Conservation (phyloP, 148 eudicot genomes). For the Rhododendron williamsianum region DNA sequence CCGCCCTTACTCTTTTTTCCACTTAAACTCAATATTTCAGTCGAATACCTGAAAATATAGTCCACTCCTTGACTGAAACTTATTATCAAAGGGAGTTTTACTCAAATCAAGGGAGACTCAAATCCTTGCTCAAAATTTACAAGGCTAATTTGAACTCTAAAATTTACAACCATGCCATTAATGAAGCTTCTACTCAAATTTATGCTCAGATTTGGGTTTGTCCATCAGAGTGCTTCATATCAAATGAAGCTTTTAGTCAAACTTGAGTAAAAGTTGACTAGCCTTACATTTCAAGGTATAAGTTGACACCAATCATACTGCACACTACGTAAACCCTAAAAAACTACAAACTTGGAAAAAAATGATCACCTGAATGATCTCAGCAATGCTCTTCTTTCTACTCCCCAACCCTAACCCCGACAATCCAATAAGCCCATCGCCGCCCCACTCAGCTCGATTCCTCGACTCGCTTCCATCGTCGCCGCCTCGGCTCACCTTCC, state of each 20-base stretch:
- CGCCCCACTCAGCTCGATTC: constrained; percentile 49
- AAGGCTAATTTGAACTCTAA: too few species aligned
- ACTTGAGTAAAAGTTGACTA: background rate
- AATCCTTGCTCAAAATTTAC: background rate
- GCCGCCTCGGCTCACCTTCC: constrained; percentile 29
- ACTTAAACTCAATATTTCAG: background rate
- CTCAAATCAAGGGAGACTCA: background rate
- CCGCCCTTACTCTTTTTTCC: background rate
- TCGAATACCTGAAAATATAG: background rate
- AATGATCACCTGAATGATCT: constrained; percentile 59
- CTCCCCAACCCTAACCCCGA: constrained; percentile 67
- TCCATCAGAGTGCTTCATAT: background rate
- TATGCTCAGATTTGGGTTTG: background rate
- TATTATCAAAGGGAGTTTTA: background rate
- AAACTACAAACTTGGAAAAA: background rate
- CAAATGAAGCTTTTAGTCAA: background rate
- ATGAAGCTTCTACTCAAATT: background rate
- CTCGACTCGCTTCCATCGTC: constrained; percentile 18
- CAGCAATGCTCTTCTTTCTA: constrained; percentile 72
- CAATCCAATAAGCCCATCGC: constrained; percentile 65
- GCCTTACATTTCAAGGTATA: background rate
- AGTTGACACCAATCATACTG: background rate
- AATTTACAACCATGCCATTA: background rate
- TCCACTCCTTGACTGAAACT: background rate
- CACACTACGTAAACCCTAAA: background rate